A percentile compares a stretch with the other conserved stretches of the same genome.
phyloP scores from a whole-genome alignment of 2,329 filamentous ascomycete species.

The Cytospora mali region DNA sequence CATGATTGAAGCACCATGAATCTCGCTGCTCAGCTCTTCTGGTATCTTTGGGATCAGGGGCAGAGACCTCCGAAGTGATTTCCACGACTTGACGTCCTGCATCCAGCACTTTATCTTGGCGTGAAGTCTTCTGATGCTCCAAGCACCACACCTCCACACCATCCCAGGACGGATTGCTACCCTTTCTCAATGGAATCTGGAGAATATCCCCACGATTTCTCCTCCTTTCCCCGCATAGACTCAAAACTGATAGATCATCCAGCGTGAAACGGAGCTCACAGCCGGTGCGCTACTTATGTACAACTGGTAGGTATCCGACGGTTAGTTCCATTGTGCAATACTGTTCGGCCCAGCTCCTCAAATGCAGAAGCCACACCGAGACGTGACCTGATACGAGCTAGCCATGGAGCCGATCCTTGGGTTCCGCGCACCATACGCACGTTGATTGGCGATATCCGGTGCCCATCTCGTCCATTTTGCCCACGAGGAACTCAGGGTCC shows the following conservation, averaged over 20 bases:
- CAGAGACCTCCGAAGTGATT: not conserved
- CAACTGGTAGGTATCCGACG: too few relatives aligned
- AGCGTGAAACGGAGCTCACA: not conserved
- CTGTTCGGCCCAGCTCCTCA: not conserved
- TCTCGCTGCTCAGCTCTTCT: not conserved
- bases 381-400: too few relatives aligned
- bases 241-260: not conserved
- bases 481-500: conserved; percentile 6
- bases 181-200: not conserved
- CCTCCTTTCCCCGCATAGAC: conserved; percentile 17
- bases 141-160: conserved; percentile 9
- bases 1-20: not conserved
- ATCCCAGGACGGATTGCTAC: not conserved
- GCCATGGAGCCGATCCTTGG: too few relatives aligned
- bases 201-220: not conserved
- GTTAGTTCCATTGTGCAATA: too few relatives aligned
- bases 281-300: not conserved
- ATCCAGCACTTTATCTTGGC: not conserved
- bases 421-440: too few relatives aligned
- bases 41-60: not conserved
- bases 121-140: not conserved
- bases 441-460: too few relatives aligned
- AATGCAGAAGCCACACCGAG: too few relatives aligned
- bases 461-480: conserved; percentile 1
- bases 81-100: not conserved